Evolutionary conservation across 768 basidiomycete genomes (phyloP).

Genomic region (Tephrocybe sp.): DNA sequence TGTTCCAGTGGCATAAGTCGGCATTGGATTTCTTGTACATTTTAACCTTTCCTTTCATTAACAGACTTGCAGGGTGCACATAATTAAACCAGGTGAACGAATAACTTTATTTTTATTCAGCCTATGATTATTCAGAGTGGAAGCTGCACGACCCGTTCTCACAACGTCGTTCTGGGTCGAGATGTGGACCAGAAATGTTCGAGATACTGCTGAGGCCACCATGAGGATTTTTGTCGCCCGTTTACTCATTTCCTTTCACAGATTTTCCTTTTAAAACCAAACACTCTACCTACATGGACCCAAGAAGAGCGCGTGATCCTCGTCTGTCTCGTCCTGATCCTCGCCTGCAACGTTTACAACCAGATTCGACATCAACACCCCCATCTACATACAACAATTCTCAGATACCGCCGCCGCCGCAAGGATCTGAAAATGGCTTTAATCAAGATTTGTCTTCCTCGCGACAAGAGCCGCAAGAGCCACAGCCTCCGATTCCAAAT

Average conservation of each 20-base stretch:
- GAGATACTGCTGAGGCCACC: conserved; percentile 86
- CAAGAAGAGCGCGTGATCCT: conserved; percentile 77
- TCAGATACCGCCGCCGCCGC: conserved; percentile 12
- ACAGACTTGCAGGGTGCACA: background rate
- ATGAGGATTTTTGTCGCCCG: background rate
- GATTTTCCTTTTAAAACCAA: conserved; percentile 9
- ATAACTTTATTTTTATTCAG: background rate
- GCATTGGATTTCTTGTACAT: too few relatives aligned
- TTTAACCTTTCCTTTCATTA: background rate
- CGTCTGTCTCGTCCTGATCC: conserved; percentile 73
- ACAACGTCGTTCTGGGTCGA: conserved; percentile 52
- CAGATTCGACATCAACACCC: conserved; percentile 37
- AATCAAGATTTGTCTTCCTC: conserved; percentile 12
- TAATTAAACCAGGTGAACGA: conserved; percentile 8
- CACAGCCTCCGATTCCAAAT: background rate
- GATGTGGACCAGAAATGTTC: conserved; percentile 78
- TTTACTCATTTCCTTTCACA: conserved; percentile 6
- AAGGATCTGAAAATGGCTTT: conserved; percentile 28
- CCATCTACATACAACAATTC: conserved; percentile 21
- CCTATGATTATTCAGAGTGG: conserved; percentile 91
- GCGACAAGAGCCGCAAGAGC: conserved; percentile 5
- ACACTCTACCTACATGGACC: conserved; percentile 59
- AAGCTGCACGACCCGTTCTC: conserved; percentile 70
- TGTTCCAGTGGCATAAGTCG: too few relatives aligned
- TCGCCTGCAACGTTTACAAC: conserved; percentile 52